Conservation (phyloP, 208 protist species). For the Zelonia costaricensis region DNA sequence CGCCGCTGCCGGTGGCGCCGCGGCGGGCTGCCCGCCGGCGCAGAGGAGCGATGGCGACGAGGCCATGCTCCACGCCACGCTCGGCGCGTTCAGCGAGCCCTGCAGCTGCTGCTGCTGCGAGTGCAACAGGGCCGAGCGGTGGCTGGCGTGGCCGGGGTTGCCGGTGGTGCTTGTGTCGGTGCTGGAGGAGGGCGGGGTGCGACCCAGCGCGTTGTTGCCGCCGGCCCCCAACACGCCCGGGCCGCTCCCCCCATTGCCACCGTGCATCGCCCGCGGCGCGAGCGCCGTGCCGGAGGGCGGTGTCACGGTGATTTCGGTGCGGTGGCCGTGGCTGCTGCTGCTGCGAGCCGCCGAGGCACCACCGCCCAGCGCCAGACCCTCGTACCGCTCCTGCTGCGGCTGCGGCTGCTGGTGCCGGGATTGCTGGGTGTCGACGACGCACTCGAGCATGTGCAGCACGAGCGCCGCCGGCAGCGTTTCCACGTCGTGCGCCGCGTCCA, state of each 20-base stretch:
- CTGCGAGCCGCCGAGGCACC: not conserved
- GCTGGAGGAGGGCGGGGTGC: constrained; percentile 13
- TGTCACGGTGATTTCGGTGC: not conserved
- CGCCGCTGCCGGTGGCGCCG: too few species aligned
- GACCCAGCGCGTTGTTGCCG: not conserved
- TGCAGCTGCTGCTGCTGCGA: constrained; percentile 7
- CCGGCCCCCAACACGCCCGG: not conserved
- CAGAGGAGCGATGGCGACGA: too few species aligned
- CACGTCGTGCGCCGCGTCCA: constrained; percentile 22
- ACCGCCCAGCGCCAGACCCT: not conserved
- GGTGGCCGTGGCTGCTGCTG: not conserved
- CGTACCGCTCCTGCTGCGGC: not conserved
- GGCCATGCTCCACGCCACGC: too few species aligned
- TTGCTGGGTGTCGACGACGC: constrained; percentile 18
- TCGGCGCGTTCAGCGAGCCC: too few species aligned
- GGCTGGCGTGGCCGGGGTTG: not conserved
- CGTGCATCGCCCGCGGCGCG: not conserved
- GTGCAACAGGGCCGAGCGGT: not conserved
- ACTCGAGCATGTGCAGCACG: constrained; percentile 30
- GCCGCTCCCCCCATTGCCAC: not conserved
- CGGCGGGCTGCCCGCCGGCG: too few species aligned
- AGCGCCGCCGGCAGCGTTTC: constrained; percentile 23
- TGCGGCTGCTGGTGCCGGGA: constrained; percentile 1
- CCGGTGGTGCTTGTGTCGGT: constrained; percentile 9
- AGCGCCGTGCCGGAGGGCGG: constrained; percentile 13